Evolutionary conservation across 2,329 filamentous ascomycete genomes (phyloP).

Genomic region (Botrytis hyacinthi): DNA sequence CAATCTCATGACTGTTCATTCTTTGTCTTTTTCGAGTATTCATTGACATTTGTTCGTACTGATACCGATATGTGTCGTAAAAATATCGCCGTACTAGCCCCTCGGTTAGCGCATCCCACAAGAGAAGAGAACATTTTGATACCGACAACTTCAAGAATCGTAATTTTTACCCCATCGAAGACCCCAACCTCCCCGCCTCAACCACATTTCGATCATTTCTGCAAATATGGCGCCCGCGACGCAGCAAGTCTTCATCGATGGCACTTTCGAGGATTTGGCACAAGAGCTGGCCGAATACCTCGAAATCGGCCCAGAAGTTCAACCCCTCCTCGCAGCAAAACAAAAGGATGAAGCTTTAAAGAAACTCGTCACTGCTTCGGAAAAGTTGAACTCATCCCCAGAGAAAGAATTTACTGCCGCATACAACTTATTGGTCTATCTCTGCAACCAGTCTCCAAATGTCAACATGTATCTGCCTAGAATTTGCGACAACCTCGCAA

Average conservation of each 20-base stretch:
- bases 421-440: constrained; percentile 95
- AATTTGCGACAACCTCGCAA: constrained; percentile 85
- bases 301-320: constrained; percentile 68
- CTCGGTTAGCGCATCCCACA: constrained; percentile 23
- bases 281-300: constrained; percentile 95
- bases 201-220: constrained; percentile 19
- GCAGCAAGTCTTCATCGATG: constrained; percentile 73
- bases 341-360: constrained; percentile 82
- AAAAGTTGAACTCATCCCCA: constrained; percentile 75
- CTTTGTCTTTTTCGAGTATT: background rate
- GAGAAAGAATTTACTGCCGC: constrained; percentile 97
- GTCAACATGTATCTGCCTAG: constrained; percentile 81
- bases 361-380: constrained; percentile 80
- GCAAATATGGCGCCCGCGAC: constrained; percentile 33
- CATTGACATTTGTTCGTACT: background rate
- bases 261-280: constrained; percentile 86
- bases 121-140: constrained; percentile 22
- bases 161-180: constrained; percentile 20
- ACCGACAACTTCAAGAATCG: constrained; percentile 22
- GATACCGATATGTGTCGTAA: constrained; percentile 7
- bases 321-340: constrained; percentile 68
- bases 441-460: constrained; percentile 82
- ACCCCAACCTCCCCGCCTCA: constrained; percentile 16
- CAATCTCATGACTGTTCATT: background rate
- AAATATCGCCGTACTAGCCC: constrained; percentile 19